These are phyloP conservation scores for Nicotiana benthamiana DNA, from an alignment of 257 asterid genomes.

Conservation along the genomic window DNA sequence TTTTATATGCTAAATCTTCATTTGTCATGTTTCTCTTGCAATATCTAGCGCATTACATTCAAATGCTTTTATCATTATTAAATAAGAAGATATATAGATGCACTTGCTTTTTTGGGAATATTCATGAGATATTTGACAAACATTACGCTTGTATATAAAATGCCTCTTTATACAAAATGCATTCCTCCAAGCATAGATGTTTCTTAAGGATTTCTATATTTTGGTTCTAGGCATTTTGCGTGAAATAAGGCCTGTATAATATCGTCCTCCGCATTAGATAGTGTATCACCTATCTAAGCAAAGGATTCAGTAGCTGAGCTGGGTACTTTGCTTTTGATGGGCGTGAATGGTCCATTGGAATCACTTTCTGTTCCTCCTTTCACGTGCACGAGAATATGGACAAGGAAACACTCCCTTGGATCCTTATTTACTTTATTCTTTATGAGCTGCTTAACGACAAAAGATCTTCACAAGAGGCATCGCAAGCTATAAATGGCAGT, in stretches of 20 bases:
- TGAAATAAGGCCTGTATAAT: not conserved
- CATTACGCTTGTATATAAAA: not conserved
- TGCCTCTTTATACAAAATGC: not conserved
- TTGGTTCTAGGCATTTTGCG: not conserved
- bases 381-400: not conserved
- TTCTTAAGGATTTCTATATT: not conserved
- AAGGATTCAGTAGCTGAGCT: not conserved
- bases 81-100: not conserved
- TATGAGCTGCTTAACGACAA: not conserved
- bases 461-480: not conserved
- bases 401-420: not conserved
- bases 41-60: not conserved
- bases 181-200: not conserved
- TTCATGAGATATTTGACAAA: not conserved
- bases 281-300: not conserved
- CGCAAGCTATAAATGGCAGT: not conserved
- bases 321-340: not conserved
- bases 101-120: not conserved
- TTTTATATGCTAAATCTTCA: not conserved
- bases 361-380: constrained; percentile 1
- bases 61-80: not conserved
- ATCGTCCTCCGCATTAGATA: not conserved
- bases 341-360: not conserved
- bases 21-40: not conserved
- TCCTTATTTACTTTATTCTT: not conserved